phyloP scores from a whole-genome alignment of 352 stramenopile genomes.

The Pythium scleroteichum region DNA sequence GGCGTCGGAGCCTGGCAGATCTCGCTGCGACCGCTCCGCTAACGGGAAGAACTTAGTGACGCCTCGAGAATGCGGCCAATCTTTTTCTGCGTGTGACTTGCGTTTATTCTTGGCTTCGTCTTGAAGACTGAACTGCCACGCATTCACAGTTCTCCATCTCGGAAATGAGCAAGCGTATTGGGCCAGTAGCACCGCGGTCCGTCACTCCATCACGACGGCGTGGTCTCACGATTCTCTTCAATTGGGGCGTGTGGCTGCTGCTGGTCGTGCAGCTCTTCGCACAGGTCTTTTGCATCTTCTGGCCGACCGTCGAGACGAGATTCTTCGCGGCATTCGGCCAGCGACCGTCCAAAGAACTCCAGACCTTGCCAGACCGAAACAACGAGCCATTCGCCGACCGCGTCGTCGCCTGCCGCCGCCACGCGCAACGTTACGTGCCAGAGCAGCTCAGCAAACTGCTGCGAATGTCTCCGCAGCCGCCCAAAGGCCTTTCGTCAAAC shows the following conservation, averaged over 20 bases:
- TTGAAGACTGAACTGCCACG: too few relatives aligned
- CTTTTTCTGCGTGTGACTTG: too few relatives aligned
- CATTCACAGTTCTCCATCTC: too few relatives aligned
- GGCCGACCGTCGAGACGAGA: constrained; percentile 23
- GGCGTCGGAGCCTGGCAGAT: constrained; percentile 17
- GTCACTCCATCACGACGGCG: too few relatives aligned
- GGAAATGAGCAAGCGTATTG: too few relatives aligned
- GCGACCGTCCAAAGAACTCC: constrained; percentile 2
- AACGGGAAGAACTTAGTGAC: not conserved
- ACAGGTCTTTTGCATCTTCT: constrained; percentile 26
- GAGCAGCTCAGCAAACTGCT: constrained; percentile 21
- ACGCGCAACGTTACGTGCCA: constrained; percentile 33
- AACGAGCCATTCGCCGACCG: constrained; percentile 49
- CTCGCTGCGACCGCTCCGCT: constrained; percentile 8
- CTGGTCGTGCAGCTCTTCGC: constrained; percentile 5
- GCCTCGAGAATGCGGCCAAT: too few relatives aligned
- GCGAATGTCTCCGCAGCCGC: too few relatives aligned
- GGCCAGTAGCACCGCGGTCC: too few relatives aligned
- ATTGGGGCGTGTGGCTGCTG: constrained; percentile 10
- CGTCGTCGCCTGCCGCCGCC: constrained; percentile 35
- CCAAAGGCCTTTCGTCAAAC: not conserved
- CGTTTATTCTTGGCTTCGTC: too few relatives aligned
- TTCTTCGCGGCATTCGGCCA: constrained; percentile 21
- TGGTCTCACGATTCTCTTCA: not conserved
- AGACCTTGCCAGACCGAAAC: constrained; percentile 28